Conservation (phyloP, 208 protist genomes). For the Trichomonas vaginalis region DNA sequence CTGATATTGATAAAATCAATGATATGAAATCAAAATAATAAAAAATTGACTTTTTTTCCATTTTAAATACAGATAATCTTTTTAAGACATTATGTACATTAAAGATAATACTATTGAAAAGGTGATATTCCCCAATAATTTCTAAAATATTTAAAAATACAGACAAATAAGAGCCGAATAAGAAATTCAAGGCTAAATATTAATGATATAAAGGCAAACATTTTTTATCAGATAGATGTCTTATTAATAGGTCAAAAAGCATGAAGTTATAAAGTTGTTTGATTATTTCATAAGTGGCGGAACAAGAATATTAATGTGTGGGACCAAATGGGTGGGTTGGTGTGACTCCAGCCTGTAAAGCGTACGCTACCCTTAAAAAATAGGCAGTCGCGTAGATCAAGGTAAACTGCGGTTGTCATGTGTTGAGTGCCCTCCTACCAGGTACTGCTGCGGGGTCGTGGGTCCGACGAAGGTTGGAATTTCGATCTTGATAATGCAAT, state of each 20-base stretch:
- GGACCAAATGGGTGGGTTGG: neutral
- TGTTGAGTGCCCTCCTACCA: slow-evolving; percentile 16
- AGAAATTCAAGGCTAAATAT: no score
- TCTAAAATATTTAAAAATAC: no score
- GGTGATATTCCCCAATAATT: no score
- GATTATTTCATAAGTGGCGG: neutral
- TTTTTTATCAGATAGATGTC: no score
- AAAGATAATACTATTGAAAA: no score
- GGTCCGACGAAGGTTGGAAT: neutral
- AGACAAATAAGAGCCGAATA: no score
- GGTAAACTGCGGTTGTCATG: neutral
- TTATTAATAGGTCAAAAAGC: no score
- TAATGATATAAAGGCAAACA: no score
- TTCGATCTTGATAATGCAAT: neutral
- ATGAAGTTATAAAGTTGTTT: no score
- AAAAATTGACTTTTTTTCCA: no score
- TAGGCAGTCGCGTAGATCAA: neutral
- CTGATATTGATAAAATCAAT: neutral
- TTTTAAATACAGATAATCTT: no score
- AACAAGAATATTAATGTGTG: neutral
- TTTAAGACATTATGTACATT: no score
- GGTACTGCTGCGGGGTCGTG: neutral
- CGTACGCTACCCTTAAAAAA: slow-evolving; percentile 9
- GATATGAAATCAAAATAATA: neutral
- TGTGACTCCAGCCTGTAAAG: slow-evolving; percentile 9